These are phyloP conservation scores for Triticum timopheevii DNA, from an alignment of 176 grass and related monocot genomes.

Conservation along the genomic window DNA sequence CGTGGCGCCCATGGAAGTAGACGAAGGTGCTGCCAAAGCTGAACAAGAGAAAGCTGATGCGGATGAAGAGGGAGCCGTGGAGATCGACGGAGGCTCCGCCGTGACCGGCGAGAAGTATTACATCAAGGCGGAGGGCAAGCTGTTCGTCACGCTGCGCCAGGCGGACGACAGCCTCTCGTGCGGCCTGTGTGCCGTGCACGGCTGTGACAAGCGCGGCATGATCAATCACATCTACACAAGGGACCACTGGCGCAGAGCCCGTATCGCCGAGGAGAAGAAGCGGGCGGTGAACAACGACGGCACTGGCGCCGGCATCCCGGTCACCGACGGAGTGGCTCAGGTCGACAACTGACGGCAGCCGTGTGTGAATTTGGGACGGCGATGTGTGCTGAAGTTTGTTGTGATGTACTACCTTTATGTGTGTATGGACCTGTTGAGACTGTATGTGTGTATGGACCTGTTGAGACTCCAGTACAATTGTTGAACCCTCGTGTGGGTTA, in stretches of 20 bases:
- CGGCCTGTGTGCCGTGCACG: neutral
- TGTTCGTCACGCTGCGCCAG: conserved; percentile 10
- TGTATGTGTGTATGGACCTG: neutral
- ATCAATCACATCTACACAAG: conserved; percentile 25
- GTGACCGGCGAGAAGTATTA: neutral
- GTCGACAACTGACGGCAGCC: neutral
- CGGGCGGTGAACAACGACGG: neutral
- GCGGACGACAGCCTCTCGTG: conserved; percentile 21
- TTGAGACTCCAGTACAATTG: neutral
- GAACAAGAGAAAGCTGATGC: neutral
- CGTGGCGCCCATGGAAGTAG: neutral
- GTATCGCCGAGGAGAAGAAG: neutral
- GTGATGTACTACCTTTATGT: neutral
- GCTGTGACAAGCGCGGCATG: conserved; percentile 23
- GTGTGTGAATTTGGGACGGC: neutral
- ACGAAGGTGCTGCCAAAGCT: neutral
- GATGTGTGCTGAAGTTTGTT: neutral
- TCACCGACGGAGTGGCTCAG: neutral
- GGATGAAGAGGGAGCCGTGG: neutral
- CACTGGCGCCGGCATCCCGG: neutral
- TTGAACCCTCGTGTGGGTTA: neutral
- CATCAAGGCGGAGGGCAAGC: conserved; percentile 23
- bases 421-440: neutral
- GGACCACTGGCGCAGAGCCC: conserved; percentile 20
- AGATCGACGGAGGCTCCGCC: neutral